A percentile compares a stretch with the other conserved stretches of the same genome.
Evolutionary conservation across 2,329 filamentous ascomycete species (phyloP).

Genomic region (Gaeumannomyces sp.): DNA sequence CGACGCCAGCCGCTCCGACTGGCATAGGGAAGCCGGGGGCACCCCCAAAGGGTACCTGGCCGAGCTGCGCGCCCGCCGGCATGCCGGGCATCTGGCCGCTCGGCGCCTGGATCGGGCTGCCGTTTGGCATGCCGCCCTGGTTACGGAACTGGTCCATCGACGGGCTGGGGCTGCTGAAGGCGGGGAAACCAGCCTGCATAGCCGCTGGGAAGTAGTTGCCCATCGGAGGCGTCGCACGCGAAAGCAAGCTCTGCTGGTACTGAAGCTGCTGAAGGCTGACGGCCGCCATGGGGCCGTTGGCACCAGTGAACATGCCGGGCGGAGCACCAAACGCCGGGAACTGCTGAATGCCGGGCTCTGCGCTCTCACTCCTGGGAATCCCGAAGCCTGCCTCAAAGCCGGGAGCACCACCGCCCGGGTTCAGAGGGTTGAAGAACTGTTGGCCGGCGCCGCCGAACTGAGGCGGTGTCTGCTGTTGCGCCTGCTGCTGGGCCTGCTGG

Average conservation of each 20-base stretch:
- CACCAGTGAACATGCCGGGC: conserved; percentile 44
- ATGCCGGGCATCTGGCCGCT: conserved; percentile 35
- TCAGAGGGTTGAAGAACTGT: conserved; percentile 49
- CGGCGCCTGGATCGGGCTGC: conserved; percentile 43
- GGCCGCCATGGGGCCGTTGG: conserved; percentile 35
- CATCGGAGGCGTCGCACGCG: conserved; percentile 46
- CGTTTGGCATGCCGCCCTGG: conserved; percentile 40
- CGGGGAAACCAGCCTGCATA: conserved; percentile 48
- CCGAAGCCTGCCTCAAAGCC: conserved; percentile 48
- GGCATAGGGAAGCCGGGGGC: conserved; percentile 43
- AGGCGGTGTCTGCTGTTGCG: conserved; percentile 13
- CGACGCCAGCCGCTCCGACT: conserved; percentile 21
- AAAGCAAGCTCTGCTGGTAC: conserved; percentile 54
- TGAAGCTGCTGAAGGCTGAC: conserved; percentile 50
- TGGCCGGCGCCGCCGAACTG: conserved; percentile 10
- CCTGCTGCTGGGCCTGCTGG: conserved; percentile 20
- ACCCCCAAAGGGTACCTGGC: conserved; percentile 38
- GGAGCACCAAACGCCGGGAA: conserved; percentile 45
- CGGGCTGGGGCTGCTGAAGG: conserved; percentile 42
- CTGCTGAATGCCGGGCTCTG: conserved; percentile 41
- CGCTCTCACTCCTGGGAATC: conserved; percentile 45
- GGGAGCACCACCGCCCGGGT: conserved; percentile 28
- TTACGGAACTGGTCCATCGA: conserved; percentile 51
- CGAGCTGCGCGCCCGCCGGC: conserved; percentile 22
- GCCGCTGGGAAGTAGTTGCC: conserved; percentile 48